A percentile compares a stretch with the other conserved stretches of the same genome.
phyloP scores from a whole-genome alignment of 1,284 basidiomycete species.

The Ustilago cynodontis region DNA sequence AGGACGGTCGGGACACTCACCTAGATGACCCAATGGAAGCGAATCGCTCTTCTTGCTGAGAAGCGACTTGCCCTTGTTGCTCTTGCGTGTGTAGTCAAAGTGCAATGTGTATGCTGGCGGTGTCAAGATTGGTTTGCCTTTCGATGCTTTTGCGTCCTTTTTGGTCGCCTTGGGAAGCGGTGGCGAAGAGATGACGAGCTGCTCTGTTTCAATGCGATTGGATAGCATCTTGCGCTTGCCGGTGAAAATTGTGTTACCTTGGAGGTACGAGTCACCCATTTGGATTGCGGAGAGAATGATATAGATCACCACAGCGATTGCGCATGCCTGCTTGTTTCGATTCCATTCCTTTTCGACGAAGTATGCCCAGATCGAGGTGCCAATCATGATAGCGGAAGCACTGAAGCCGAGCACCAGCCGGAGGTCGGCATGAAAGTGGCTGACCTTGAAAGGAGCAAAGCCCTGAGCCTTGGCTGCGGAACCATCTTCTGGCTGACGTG shows the following conservation, averaged over 20 bases:
- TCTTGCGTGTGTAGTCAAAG: slow-evolving; percentile 55
- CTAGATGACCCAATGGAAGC: slow-evolving; percentile 61
- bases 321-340: slow-evolving; percentile 56
- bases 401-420: slow-evolving; percentile 56
- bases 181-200: slow-evolving; percentile 54
- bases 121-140: slow-evolving; percentile 47
- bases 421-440: slow-evolving; percentile 61
- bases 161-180: slow-evolving; percentile 47
- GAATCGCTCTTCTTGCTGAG: slow-evolving; percentile 40
- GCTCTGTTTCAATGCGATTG: slow-evolving; percentile 56
- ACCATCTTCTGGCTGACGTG: slow-evolving; percentile 36
- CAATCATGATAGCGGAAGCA: slow-evolving; percentile 64
- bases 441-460: slow-evolving; percentile 60
- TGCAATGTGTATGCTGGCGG: slow-evolving; percentile 63
- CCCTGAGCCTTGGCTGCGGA: slow-evolving; percentile 13
- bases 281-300: slow-evolving; percentile 44
- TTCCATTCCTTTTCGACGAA: slow-evolving; percentile 66
- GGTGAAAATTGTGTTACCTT: slow-evolving; percentile 60
- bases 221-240: slow-evolving; percentile 58
- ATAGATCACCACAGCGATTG: slow-evolving; percentile 57
- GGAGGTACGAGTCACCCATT: slow-evolving; percentile 49
- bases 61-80: slow-evolving; percentile 47
- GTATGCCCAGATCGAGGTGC: slow-evolving; percentile 59
- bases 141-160: slow-evolving; percentile 21
- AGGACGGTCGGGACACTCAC: slow-evolving; percentile 27